Evolutionary conservation across 495 filamentous ascomycete genomes (phyloP).

Genomic region (Beverwykella pulmonaria): DNA sequence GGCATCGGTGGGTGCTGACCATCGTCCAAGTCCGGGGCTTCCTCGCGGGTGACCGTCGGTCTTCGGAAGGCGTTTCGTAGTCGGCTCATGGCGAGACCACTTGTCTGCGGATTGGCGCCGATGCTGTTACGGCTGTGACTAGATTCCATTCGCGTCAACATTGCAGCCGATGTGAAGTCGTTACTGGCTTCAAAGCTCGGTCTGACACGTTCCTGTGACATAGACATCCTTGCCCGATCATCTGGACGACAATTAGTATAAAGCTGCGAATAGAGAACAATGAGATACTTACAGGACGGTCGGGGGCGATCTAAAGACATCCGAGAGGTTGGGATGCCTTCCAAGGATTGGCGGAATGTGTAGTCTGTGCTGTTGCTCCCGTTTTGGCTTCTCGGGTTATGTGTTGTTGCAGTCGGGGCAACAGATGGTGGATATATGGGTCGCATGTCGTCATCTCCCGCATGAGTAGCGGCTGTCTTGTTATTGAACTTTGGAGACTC

Average conservation of each 20-base stretch:
- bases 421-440: conserved; percentile 91
- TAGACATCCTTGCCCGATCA: conserved; percentile 72
- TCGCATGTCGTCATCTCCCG: conserved; percentile 76
- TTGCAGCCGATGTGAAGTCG: conserved; percentile 86
- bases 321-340: conserved; percentile 16
- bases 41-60: conserved; percentile 32
- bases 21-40: conserved; percentile 22
- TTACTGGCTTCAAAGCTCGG: conserved; percentile 81
- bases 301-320: conserved; percentile 55
- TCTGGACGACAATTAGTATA: no score
- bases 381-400: conserved; percentile 82
- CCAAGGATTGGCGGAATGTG: conserved; percentile 51
- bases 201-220: conserved; percentile 65
- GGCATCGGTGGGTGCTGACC: conserved; percentile 4
- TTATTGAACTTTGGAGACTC: conserved; percentile 59
- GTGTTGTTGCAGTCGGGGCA: conserved; percentile 72
- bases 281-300: no score
- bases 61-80: conserved; percentile 34
- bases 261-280: no score
- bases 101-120: neutral
- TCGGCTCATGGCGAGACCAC: conserved; percentile 22
- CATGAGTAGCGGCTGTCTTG: conserved; percentile 52
- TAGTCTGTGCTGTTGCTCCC: conserved; percentile 94
- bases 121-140: conserved; percentile 32
- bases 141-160: conserved; percentile 76